Percentiles rank a stretch among this genome's conserved stretches.
phyloP scores from a whole-genome alignment of 108 stramenopile species.

The Parietichytrium sp. region DNA sequence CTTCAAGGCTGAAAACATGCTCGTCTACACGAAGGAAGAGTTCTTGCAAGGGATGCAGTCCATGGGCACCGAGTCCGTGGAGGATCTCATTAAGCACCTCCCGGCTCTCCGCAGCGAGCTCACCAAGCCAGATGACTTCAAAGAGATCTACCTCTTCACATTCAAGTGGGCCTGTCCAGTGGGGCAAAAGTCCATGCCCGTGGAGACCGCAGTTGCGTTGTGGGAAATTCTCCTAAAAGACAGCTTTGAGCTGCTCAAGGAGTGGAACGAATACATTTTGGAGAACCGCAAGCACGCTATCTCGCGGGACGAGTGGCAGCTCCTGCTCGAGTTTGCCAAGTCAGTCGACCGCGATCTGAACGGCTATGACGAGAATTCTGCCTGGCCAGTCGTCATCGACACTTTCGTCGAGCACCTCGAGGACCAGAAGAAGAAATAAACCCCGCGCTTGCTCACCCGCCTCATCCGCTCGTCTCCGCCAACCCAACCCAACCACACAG shows the following conservation, averaged over 20 bases:
- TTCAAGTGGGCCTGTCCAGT: constrained; percentile 18
- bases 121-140: neutral
- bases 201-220: constrained; percentile 29
- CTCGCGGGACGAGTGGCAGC: constrained; percentile 34
- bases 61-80: neutral
- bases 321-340: constrained; percentile 24
- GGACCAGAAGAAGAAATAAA: no score
- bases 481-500: no score
- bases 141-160: constrained; percentile 21
- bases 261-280: constrained; percentile 26
- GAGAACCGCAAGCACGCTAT: constrained; percentile 30
- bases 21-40: constrained; percentile 33
- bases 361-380: constrained; percentile 24
- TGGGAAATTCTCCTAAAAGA: constrained; percentile 2
- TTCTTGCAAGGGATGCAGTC: constrained; percentile 12
- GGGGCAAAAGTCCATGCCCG: constrained; percentile 23
- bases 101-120: neutral
- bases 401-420: constrained; percentile 6
- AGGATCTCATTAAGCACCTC: neutral
- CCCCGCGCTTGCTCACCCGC: no score
- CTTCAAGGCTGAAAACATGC: constrained; percentile 25
- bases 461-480: no score
- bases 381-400: constrained; percentile 33
- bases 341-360: neutral
- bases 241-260: neutral